Evolutionary conservation across 2,329 filamentous ascomycete species (phyloP), one percentile per base, ranked within the genome.

Genomic region (Penicillium expansum): DNA sequence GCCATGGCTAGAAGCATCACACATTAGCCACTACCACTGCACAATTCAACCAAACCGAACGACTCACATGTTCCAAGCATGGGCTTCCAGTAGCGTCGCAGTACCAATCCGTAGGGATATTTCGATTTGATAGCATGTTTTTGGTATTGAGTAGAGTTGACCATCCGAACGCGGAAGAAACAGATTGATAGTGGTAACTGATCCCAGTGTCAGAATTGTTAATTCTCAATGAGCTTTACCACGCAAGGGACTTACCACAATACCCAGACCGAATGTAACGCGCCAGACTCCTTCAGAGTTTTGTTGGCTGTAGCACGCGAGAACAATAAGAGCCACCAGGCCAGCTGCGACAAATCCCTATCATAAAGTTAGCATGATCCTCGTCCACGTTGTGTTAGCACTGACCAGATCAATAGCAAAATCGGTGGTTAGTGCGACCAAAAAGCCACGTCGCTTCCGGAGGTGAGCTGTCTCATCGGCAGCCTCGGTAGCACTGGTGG

Each of bases 151-250:
- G 77, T 81, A 0, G 80, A 81, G 45, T 81, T 77, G 30, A 77
- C 72, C 79, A 83, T 82, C 48, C 79, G 77, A 55, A 82, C 64
- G 5, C 81, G 77, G 64, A 83, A 83, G 70, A 77, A 80, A 67
- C 83, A 81, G 55, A 83, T 78, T 5, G 72, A 73, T 0, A 82
- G 61, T 0, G 81, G 81, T 0, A 80, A 76, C 67, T 69, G 35
- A 20, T 18, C n/a, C 11, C 0, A 20, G 3, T 22, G 35, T 49
- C 5, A 39, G 37, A 27, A 9, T 9, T 1, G 20, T 11, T 18
- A 27, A 11, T 5, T 24, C 0, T 5, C 16, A 3, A 20, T 4
- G 20, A 29, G 16, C 14, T 24, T 18, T 18, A 10, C 8, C 1
- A 20, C 14, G 18, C 8, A 22, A 24, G 8, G 42, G 11, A 57